A percentile compares a stretch with the other conserved stretches of the same genome.
Conservation (phyloP, 768 basidiomycete species). For the Leccinum broughii region DNA sequence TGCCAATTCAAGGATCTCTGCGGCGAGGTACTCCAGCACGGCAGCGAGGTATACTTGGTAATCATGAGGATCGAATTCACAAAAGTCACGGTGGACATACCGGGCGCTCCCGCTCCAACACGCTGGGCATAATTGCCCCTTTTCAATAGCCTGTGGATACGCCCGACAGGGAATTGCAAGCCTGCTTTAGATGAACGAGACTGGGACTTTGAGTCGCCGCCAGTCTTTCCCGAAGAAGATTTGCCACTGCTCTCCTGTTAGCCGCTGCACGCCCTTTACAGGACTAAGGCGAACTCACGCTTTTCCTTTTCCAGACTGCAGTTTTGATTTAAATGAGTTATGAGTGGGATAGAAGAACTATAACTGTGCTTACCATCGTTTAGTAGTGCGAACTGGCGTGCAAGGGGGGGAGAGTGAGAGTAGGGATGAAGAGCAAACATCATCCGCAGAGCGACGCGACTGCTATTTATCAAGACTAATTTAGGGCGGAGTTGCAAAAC, state of each 20-base stretch:
- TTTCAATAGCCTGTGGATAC: slow-evolving; percentile 79
- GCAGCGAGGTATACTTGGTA: slow-evolving; percentile 74
- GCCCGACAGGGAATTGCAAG: slow-evolving; percentile 77
- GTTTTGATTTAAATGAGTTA: slow-evolving; percentile 10
- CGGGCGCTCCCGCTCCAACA: slow-evolving; percentile 68
- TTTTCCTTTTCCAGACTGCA: slow-evolving; percentile 58
- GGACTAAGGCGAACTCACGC: slow-evolving; percentile 36
- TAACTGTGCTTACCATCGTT: slow-evolving; percentile 35
- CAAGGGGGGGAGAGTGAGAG: slow-evolving; percentile 24
- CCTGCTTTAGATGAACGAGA: slow-evolving; percentile 69
- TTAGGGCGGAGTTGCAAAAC: slow-evolving; percentile 34
- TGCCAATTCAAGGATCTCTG: slow-evolving; percentile 85
- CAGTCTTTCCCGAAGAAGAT: slow-evolving; percentile 45
- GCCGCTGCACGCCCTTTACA: not conserved
- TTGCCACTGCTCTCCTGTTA: slow-evolving; percentile 40
- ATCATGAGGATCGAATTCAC: not conserved
- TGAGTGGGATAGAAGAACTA: not conserved
- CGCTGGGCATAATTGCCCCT: slow-evolving; percentile 72
- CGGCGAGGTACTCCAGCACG: slow-evolving; percentile 84
- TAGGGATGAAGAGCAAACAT: slow-evolving; percentile 9
- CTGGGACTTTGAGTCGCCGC: slow-evolving; percentile 55
- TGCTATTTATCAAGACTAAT: slow-evolving; percentile 30
- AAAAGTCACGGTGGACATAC: slow-evolving; percentile 34
- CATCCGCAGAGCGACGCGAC: slow-evolving; percentile 21
- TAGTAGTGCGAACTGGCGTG: slow-evolving; percentile 6